phyloP scores from a whole-genome alignment of 371 early-diverging fungal genomes.

The Apophysomyces variabilis region DNA sequence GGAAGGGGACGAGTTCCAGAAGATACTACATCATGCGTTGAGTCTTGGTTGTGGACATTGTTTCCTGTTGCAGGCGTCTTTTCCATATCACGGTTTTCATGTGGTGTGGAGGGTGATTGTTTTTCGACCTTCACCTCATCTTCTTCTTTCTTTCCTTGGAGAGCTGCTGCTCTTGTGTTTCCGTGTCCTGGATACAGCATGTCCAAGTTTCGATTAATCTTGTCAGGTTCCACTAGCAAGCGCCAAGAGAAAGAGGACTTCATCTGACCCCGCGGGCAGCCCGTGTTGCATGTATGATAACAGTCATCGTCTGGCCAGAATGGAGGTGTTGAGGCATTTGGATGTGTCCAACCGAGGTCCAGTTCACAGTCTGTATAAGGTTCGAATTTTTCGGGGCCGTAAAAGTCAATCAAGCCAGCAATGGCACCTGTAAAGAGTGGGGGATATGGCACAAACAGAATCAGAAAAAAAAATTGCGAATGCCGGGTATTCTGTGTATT shows the following conservation, averaged over 20 bases:
- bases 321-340: conserved; percentile 48
- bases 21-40: too few species aligned
- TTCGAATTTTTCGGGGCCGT: conserved; percentile 51
- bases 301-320: conserved; percentile 52
- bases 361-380: conserved; percentile 56
- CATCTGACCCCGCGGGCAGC: conserved; percentile 49
- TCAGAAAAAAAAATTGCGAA: too few species aligned
- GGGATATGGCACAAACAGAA: too few species aligned
- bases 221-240: conserved; percentile 31
- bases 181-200: conserved; percentile 48
- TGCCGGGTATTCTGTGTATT: neutral
- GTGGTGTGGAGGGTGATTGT: neutral
- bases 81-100: neutral
- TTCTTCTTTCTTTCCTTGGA: conserved; percentile 24
- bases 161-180: conserved; percentile 31
- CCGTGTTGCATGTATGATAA: conserved; percentile 60
- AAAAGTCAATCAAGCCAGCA: conserved; percentile 60
- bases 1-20: too few species aligned
- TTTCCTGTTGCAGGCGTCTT: neutral
- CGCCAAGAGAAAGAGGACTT: conserved; percentile 52
- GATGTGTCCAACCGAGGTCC: conserved; percentile 60
- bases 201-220: conserved; percentile 24
- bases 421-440: conserved; percentile 36
- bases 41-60: too few species aligned
- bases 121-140: neutral